These are phyloP conservation scores for Ceriops decandra DNA, from an alignment of 345 rosid species.

Conservation along the genomic window DNA sequence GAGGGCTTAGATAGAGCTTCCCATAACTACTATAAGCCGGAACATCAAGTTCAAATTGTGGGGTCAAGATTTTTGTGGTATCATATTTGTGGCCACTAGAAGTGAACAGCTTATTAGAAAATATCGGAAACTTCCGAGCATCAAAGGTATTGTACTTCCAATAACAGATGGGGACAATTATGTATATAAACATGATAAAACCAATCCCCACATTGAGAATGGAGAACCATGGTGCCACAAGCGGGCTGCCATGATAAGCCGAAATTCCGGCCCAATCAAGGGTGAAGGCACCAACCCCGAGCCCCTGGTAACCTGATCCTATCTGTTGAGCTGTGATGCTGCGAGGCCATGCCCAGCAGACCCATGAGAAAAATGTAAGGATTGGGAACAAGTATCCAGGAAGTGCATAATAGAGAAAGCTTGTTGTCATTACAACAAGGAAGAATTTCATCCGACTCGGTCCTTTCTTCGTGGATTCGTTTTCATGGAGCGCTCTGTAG, in stretches of 20 bases:
- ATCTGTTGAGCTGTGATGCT: constrained; percentile 94
- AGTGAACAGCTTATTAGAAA: constrained; percentile 84
- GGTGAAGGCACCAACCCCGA: constrained; percentile 88
- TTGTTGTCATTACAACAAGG: constrained; percentile 52
- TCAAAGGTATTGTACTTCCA: constrained; percentile 92
- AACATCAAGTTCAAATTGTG: constrained; percentile 54
- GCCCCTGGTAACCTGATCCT: constrained; percentile 96
- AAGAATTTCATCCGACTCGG: constrained; percentile 80
- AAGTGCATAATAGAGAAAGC: constrained; percentile 71
- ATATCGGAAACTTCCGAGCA: constrained; percentile 81
- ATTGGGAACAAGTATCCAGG: constrained; percentile 91
- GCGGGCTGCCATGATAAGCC: constrained; percentile 96
- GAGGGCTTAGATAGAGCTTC: constrained; percentile 93
- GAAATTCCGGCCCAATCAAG: constrained; percentile 99
- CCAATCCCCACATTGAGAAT: constrained; percentile 88
- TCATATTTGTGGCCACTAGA: constrained; percentile 71
- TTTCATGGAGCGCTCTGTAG: constrained; percentile 92
- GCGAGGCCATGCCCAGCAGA: constrained; percentile 86
- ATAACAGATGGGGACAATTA: constrained; percentile 85
- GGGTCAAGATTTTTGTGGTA: constrained; percentile 74
- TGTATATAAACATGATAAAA: constrained; percentile 88
- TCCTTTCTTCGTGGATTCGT: constrained; percentile 53
- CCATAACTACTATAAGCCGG: constrained; percentile 67
- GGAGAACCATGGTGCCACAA: constrained; percentile 88
- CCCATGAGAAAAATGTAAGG: constrained; percentile 96